These are phyloP conservation scores for Platanthera zijinensis DNA, from an alignment of 106 monocot species.

Conservation along the genomic window DNA sequence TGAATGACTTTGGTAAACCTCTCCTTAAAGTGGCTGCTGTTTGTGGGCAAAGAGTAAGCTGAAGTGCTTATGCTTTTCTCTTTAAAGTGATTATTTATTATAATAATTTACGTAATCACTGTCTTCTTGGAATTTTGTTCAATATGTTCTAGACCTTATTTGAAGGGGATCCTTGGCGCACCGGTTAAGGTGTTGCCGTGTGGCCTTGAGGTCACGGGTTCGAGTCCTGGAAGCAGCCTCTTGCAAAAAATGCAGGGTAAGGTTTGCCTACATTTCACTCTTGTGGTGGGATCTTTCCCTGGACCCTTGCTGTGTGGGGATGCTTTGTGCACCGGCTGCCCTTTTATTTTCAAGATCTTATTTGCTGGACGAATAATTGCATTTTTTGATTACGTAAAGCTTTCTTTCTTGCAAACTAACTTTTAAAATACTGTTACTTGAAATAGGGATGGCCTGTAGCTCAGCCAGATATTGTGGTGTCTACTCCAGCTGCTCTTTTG, in stretches of 20 bases:
- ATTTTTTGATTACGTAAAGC: background rate
- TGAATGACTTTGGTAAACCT: conserved; percentile 48
- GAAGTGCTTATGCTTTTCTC: background rate
- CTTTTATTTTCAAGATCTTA: background rate
- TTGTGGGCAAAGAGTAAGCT: conserved; percentile 78
- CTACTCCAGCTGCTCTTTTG: conserved; percentile 94
- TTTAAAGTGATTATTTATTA: background rate
- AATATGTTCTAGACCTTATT: background rate
- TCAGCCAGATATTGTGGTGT: conserved; percentile 75
- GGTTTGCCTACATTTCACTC: no score
- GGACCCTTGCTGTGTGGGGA: no score
- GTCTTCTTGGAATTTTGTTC: background rate
- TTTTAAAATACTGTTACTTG: background rate
- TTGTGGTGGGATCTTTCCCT: no score
- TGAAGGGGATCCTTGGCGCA: background rate
- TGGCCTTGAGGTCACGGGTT: no score
- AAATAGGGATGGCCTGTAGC: conserved; percentile 77
- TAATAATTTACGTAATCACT: background rate
- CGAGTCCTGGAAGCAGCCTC: no score
- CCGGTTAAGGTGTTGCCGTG: no score
- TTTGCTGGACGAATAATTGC: background rate
- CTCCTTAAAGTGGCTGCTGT: conserved; percentile 65
- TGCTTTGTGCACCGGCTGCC: no score
- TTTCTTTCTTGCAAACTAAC: background rate
- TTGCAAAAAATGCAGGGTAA: no score